Evolutionary conservation across 768 basidiomycete genomes (phyloP), one percentile per base, ranked within the genome.

Genomic region (Lepiota venenata): DNA sequence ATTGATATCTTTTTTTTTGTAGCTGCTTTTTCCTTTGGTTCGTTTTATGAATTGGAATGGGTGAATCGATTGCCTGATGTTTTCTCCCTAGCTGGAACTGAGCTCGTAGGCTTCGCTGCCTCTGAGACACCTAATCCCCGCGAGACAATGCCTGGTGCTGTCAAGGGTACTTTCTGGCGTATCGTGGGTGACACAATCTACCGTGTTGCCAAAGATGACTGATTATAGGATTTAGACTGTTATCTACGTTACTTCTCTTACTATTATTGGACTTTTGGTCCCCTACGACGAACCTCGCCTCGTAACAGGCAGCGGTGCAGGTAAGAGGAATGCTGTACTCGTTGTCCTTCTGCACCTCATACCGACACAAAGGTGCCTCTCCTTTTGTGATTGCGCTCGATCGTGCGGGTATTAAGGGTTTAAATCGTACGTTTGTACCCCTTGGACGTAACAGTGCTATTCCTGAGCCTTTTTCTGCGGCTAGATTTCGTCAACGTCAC

Each of bases 141-240:
- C 47, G 59, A 65, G 21, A 72, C 72, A 14, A 74, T 76, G 72
- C 74, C 74, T 10, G 64, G 66, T 37, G 75, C 76, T 37, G 74
- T 78, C 29, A 76, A 76, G 66, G 74, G 74, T 36, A 76, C 74
- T 2, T 75, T 78, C 65, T 76, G 75, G 75, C 76, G 74, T 63
- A 72, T 77, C 41, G 72, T 74, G 56, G 58, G 71, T 62, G 1
- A 47, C 2, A 4, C 2, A n/a, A 16, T 16, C 36, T 20, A 32
- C 11, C 6, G 18, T 41, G n/a, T 35, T 8, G n/a, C 18, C 29
- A 50, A 25, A 15, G 2, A 43, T 5, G 20, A 15, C 47, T 21
- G 55, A 7, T 3, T 27, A 18, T 42, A 22, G 9, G 12, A n/a
- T 36, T 4, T 43, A 74, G 72, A 76, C 76, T 35, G 56, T 78